Evolutionary conservation across 345 rosid species (phyloP), one percentile per base, ranked within the genome.

Genomic region (Dovyalis caffra): DNA sequence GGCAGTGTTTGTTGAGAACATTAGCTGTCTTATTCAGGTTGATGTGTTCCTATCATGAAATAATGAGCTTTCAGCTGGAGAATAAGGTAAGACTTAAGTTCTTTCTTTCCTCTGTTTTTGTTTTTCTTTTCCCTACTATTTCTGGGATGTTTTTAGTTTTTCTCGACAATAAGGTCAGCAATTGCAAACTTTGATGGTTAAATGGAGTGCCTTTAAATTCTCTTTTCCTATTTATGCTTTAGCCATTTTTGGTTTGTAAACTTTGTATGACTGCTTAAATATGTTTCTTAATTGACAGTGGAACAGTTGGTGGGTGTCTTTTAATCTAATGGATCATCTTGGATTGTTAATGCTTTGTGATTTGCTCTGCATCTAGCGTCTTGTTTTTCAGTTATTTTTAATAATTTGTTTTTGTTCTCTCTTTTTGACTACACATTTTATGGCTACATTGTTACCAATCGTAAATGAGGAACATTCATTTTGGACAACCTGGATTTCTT

Each of bases 11-110:
- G 74, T 85, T 96, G 79, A 87, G 92, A 88, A 90, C 99, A 69
- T 86, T 96, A 38, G 91, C 92, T 49, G 87, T 90, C 74, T 82
- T 93, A 34, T 96, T 91, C 82, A 91, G 90, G 83, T 82, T 92
- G 83, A 90, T 96, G 87, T 89, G 92, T 77, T 90, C 97, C 43
- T 93, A 90, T 87, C 84, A 90, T 83, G 88, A 90, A 85, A 93
- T 96, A 81, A 90, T 93, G 99, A 85, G 83, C 86, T 92, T 90
- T 77, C 80, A 77, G 81, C 83, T 86, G 71, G 90, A 93, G 79
- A 75, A 82, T 62, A 80, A 85, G 97, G 97, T 93, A 47, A 31
- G 70, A 45, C 38, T 74, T 78, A 35, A 62, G 32, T 79, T 71
- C 78, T 80, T 76, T 66, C 64, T 35, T 29, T 72, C 28, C 26